Conservation (phyloP, 305 asterid species). For the Euphrasia arctica region DNA sequence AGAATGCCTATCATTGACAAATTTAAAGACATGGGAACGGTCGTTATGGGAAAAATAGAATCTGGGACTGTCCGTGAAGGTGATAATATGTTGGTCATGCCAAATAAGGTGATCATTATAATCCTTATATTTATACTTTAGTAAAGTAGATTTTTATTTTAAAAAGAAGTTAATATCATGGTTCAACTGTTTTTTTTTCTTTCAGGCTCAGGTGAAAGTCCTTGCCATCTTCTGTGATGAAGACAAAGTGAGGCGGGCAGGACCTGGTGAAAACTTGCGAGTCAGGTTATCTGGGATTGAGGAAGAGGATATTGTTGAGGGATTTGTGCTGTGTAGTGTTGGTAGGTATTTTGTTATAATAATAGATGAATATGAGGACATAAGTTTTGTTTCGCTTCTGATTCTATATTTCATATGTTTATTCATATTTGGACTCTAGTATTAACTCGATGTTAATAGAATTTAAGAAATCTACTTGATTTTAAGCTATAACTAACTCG, state of each 20-base stretch:
- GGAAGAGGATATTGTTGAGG: slow-evolving; percentile 84
- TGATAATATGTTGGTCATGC: slow-evolving; percentile 82
- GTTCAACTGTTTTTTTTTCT: slow-evolving; percentile 19
- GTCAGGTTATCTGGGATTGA: slow-evolving; percentile 90
- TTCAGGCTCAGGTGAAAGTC: slow-evolving; percentile 85
- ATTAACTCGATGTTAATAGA: slow-evolving; percentile 4
- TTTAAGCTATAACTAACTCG: background rate
- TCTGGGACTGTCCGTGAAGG: slow-evolving; percentile 92
- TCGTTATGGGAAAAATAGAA: slow-evolving; percentile 97
- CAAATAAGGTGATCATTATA: slow-evolving; percentile 70
- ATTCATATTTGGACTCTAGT: background rate
- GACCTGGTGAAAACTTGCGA: slow-evolving; percentile 97
- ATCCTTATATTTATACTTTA: slow-evolving; percentile 14
- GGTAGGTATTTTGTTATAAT: slow-evolving; percentile 42
- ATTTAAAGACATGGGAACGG: slow-evolving; percentile 99
- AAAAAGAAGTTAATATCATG: slow-evolving; percentile 14
- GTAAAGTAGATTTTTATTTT: slow-evolving; percentile 14
- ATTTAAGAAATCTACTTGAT: background rate
- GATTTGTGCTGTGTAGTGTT: slow-evolving; percentile 69
- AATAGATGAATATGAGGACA: background rate
- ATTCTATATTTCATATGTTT: slow-evolving; percentile 6
- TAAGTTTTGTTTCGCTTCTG: background rate
- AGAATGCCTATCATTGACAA: slow-evolving; percentile 95
- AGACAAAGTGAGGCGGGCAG: slow-evolving; percentile 69
- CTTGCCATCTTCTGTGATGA: slow-evolving; percentile 77